phyloP scores from a whole-genome alignment of 805 yeast species.

The Saccharomycopsis capsularis region DNA sequence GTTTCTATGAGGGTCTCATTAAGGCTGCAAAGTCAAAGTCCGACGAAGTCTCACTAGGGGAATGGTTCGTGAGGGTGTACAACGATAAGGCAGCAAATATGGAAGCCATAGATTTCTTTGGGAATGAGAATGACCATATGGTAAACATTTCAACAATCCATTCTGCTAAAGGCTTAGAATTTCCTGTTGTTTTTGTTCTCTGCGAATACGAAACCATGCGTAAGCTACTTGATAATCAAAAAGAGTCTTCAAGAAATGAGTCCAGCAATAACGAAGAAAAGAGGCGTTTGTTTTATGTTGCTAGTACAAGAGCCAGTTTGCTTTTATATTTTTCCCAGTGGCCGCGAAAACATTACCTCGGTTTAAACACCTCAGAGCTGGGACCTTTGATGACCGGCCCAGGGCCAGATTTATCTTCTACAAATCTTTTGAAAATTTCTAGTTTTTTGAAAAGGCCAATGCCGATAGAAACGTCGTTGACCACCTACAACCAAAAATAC shows the following conservation, averaged over 20 bases:
- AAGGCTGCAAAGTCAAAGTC: slow-evolving; percentile 26
- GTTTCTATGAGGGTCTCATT: slow-evolving; percentile 33
- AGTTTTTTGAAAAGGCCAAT: too few species aligned
- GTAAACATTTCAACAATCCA: slow-evolving; percentile 64
- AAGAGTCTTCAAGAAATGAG: too few species aligned
- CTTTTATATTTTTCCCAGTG: slow-evolving; percentile 30
- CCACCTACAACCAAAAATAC: too few species aligned
- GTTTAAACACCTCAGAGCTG: too few species aligned
- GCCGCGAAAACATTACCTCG: too few species aligned
- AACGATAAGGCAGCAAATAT: background rate
- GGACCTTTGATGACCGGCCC: too few species aligned
- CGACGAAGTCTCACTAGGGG: slow-evolving; percentile 15
- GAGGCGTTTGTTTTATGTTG: slow-evolving; percentile 52
- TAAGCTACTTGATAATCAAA: too few species aligned
- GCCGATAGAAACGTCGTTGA: too few species aligned
- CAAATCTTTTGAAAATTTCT: too few species aligned
- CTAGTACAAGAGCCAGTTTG: slow-evolving; percentile 52
- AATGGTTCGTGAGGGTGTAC: slow-evolving; percentile 4
- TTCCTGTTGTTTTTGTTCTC: slow-evolving; percentile 34
- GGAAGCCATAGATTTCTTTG: background rate
- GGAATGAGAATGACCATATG: background rate
- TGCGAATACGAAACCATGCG: too few species aligned
- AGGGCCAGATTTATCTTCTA: too few species aligned
- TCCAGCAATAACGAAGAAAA: slow-evolving; percentile 29
- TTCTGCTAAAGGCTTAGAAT: slow-evolving; percentile 64